These are phyloP conservation scores for Pittosporum tobira DNA, from an alignment of 129 eudicot species.

Conservation along the genomic window DNA sequence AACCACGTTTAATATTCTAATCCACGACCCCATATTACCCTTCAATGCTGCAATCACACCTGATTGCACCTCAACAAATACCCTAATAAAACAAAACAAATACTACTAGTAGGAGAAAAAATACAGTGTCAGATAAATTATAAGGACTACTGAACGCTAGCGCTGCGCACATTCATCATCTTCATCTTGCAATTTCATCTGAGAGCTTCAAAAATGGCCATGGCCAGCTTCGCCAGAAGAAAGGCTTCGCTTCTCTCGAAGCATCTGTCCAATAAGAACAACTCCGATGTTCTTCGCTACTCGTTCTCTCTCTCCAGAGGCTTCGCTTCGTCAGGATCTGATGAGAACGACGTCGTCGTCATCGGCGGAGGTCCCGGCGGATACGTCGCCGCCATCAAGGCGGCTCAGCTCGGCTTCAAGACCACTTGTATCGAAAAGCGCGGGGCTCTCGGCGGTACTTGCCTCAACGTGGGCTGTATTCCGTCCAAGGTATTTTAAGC, in stretches of 20 bases:
- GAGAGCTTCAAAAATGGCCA: slow-evolving; percentile 61
- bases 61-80: too few relatives aligned
- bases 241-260: slow-evolving; percentile 29
- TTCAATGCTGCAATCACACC: too few relatives aligned
- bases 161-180: too few relatives aligned
- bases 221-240: slow-evolving; percentile 52
- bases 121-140: too few relatives aligned
- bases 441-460: slow-evolving; percentile 85
- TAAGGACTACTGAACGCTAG: too few relatives aligned
- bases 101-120: too few relatives aligned
- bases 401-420: slow-evolving; percentile 83
- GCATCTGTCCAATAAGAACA: slow-evolving; percentile 14
- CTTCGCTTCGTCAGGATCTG: slow-evolving; percentile 56
- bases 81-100: neutral
- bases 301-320: slow-evolving; percentile 35
- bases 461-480: slow-evolving; percentile 88
- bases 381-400: slow-evolving; percentile 84
- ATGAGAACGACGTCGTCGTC: slow-evolving; percentile 75
- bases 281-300: slow-evolving; percentile 19
- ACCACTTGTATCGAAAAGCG: slow-evolving; percentile 86
- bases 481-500: neutral
- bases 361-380: slow-evolving; percentile 94
- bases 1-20: too few relatives aligned
- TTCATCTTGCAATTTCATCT: too few relatives aligned
- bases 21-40: too few relatives aligned